Evolutionary conservation across 192 early-diverging fungal genomes (phyloP), one percentile per base, ranked within the genome.

Genomic region (Dispira simplex): DNA sequence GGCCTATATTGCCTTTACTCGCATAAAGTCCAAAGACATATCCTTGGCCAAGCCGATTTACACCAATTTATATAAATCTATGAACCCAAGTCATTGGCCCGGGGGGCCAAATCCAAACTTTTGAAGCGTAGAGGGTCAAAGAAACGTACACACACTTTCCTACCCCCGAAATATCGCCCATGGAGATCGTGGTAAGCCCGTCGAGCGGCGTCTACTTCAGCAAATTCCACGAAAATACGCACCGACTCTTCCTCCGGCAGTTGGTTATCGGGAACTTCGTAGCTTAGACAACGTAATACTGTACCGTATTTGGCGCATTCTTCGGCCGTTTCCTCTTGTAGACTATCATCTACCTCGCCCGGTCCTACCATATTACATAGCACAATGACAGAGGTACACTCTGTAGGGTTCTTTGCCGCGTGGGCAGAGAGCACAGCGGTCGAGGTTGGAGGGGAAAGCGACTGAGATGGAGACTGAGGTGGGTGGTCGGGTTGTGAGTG

Each of bases 151-250:
- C 68, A 57, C 11, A 91, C 82, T 11, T 73, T 64, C 5, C 86
- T 75, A 21, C 89, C 87, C 10, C 86, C 89, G 77, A 91, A 91
- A 67, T 79, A 91, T 11, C 89, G 75, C 11, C 87, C 84, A 66
- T 91, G 70, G 53, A 91, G 68, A 64, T 79, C 84, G 27, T 46
- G 44, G 21, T 77, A 63, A 1, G 83, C 84, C 28, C 64, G 67
- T 23, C 74, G 63, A 14, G 85, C 87, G 18, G 83, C 71, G 0
- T 66, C 69, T 9, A 66, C 18, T 13, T 72, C 63, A 5, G 39
- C 62, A 69, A 91, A 91, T 67, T 85, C 80, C 23, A 91, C 81
- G 74, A 91, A 91, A 44, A 91, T 90, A 14, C 87, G 70, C 8
- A 91, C 89, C 0, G 89, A 84, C 62, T 88, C 74, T 39, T 89